Base-by-base conservation (phyloP, 345 rosid species). In the Eucalyptus polyanthemos region DNA sequence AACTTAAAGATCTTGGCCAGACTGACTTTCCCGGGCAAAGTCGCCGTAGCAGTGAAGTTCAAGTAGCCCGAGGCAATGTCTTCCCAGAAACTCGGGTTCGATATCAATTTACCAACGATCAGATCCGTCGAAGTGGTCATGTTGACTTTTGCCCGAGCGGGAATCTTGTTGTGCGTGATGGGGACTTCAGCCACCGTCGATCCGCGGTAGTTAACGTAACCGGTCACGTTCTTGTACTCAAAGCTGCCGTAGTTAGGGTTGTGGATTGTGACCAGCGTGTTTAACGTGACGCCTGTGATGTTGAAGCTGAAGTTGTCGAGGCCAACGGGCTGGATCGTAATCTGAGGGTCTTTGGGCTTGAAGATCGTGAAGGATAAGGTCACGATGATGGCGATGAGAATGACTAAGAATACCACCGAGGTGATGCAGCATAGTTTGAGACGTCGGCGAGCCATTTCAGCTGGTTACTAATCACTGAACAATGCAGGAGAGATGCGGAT, bases 171-270 rank as follows among this genome's bases (percentile, higher is more conserved):
- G 15, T 50, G 88, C 29, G 13, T 45, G 5, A 95, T 51, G 5
- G 93, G 91, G 19, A 91, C 88, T 12, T 87, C 92, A 2, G 90
- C 94, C 4, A 94, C 90, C 2, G 87, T 44, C 45, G 34, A 87
- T 8, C 91, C 94, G 3, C 76, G 94, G 80, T 90, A 94, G 29
- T 89, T 50, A 13, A 94, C 69, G 19, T 86, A 72, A 10, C 90
- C 91, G 7, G 87, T 92, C 11, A 90, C 44, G 90, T 90, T 91
- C 54, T 34, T 4, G 92, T 69, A 93, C 91, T 89, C 85, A 88
- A 94, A 95, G 42, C 93, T 88, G 4, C 95, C 95, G 31, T 92
- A 91, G 72, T 94, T 94, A 3, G 91, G 94, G 65, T 94, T 94
- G 47, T 87, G 86, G 29, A 95, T 86, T 6, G 92, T 90, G 51